A percentile compares a stretch with the other conserved stretches of the same genome.
These are phyloP conservation scores for Drosera capensis DNA, from an alignment of 148 eudicot species.

Conservation along the genomic window DNA sequence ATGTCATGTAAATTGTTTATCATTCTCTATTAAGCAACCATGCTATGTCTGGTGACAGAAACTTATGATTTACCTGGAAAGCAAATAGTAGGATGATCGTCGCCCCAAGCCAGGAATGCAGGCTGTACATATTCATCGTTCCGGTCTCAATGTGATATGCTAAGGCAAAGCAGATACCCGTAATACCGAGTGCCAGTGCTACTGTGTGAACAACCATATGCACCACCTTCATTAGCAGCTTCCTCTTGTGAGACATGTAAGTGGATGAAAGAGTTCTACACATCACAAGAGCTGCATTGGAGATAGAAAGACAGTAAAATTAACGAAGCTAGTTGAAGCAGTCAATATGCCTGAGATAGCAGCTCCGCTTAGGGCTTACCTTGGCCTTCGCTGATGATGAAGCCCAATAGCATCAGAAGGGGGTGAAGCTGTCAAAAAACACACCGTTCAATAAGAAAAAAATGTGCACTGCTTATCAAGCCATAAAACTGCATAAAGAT, in stretches of 20 bases:
- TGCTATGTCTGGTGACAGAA: no score
- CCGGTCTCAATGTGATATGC: constrained; percentile 69
- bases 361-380: constrained; percentile 19
- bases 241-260: no score
- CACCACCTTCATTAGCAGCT: constrained; percentile 46
- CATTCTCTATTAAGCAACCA: no score
- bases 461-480: no score
- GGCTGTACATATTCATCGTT: constrained; percentile 71
- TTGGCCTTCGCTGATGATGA: constrained; percentile 77
- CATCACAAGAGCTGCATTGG: constrained; percentile 72
- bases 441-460: no score
- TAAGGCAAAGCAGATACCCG: constrained; percentile 70
- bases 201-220: constrained; percentile 72
- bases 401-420: constrained; percentile 73
- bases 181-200: constrained; percentile 64
- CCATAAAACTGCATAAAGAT: no score
- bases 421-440: constrained; percentile 55
- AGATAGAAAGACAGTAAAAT: no score
- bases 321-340: not conserved
- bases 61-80: constrained; percentile 88
- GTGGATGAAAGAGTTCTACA: constrained; percentile 65
- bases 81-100: constrained; percentile 65
- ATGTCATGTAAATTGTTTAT: no score
- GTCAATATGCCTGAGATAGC: not conserved
- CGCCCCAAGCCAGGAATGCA: constrained; percentile 89